Conservation (phyloP, 169 alveolate genomes). For the Perkinsus chesapeaki region DNA sequence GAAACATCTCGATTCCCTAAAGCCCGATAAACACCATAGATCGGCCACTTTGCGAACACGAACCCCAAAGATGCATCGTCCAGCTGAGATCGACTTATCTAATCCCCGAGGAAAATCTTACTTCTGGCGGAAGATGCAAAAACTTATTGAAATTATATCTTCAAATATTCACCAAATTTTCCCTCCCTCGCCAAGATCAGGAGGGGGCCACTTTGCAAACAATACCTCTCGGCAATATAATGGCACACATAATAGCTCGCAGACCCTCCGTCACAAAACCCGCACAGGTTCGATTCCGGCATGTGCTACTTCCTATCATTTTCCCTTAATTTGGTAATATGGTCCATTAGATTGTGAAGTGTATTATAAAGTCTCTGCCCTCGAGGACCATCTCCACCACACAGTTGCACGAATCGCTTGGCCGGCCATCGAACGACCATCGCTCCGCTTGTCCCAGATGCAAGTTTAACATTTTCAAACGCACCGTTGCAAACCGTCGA, state of each 20-base stretch:
- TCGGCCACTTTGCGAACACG: too few species aligned
- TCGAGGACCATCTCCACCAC: background rate
- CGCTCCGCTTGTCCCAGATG: slow-evolving; percentile 3
- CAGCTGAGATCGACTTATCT: too few species aligned
- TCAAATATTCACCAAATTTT: background rate
- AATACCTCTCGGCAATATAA: too few species aligned
- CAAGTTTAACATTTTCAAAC: background rate
- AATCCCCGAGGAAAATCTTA: too few species aligned
- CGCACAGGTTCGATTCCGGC: too few species aligned
- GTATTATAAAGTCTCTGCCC: slow-evolving; percentile 1
- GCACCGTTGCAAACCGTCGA: background rate
- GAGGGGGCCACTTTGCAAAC: too few species aligned
- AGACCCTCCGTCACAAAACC: too few species aligned
- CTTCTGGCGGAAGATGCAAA: too few species aligned
- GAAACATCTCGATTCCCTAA: background rate
- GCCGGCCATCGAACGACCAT: slow-evolving; percentile 10
- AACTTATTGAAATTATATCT: too few species aligned
- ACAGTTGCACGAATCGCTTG: slow-evolving; percentile 6
- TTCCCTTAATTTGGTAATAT: background rate
- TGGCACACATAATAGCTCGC: too few species aligned
- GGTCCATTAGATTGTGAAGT: background rate
- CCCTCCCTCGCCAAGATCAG: too few species aligned
- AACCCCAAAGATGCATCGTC: too few species aligned
- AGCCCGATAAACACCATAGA: background rate
- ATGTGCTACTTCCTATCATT: background rate